Percentiles rank a stretch among this genome's conserved stretches.
Conservation (phyloP, 805 yeast species). For the Kodamaea hsintzibuensis region DNA sequence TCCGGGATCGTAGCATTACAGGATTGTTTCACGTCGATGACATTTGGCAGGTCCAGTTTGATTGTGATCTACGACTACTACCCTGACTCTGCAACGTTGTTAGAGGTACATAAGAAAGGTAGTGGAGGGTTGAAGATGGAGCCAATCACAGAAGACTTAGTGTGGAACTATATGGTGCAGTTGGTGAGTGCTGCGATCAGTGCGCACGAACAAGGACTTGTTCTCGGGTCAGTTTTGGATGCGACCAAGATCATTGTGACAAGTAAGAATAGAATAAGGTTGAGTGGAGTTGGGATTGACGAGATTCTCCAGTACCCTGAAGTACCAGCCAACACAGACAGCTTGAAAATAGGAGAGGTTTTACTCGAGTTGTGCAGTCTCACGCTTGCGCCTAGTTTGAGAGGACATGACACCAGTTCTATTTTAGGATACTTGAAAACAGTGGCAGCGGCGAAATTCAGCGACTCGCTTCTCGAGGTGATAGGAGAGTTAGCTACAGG, state of each 20-base stretch:
- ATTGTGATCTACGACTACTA: constrained; percentile 81
- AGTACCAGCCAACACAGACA: constrained; percentile 42
- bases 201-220: constrained; percentile 64
- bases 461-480: constrained; percentile 47
- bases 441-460: constrained; percentile 24
- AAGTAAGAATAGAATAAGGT: constrained; percentile 65
- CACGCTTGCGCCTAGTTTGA: constrained; percentile 28
- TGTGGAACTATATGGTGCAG: constrained; percentile 82
- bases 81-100: constrained; percentile 72
- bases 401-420: constrained; percentile 16
- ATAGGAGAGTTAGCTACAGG: constrained; percentile 24
- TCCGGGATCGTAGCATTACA: constrained; percentile 62
- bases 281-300: constrained; percentile 68
- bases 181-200: constrained; percentile 66
- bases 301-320: constrained; percentile 55
- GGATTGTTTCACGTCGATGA: constrained; percentile 85
- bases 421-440: constrained; percentile 17
- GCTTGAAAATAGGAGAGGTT: constrained; percentile 57
- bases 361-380: constrained; percentile 55
- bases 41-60: constrained; percentile 69
- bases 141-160: constrained; percentile 58
- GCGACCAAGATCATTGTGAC: constrained; percentile 74
- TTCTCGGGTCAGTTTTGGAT: constrained; percentile 60
- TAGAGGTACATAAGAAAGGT: constrained; percentile 59
- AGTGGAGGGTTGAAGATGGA: constrained; percentile 37